A percentile compares a stretch with the other conserved stretches of the same genome.
Evolutionary conservation across 2,329 filamentous ascomycete species (phyloP).

Genomic region (Beauveria rudraprayagi): DNA sequence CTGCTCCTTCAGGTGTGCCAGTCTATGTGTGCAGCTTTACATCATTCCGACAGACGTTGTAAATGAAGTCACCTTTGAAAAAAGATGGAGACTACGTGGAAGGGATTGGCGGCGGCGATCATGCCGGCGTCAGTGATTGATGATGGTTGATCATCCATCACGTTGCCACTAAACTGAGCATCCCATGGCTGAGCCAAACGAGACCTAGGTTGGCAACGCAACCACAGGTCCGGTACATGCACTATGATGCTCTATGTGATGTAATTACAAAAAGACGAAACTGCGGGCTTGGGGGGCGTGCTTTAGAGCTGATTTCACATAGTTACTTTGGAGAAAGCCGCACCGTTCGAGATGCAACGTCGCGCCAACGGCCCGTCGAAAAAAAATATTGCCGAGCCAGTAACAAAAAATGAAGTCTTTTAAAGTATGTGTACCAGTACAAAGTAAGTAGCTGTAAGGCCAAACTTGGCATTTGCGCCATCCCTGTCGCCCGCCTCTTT

Average conservation of each 20-base stretch:
- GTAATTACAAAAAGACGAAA: not conserved
- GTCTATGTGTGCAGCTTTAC: not conserved
- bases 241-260: not conserved
- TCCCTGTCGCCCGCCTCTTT: constrained; percentile 1
- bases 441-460: not conserved
- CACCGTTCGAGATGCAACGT: constrained; percentile 4
- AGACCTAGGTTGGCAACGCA: not conserved
- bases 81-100: not conserved
- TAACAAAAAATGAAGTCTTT: not conserved
- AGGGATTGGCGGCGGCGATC: constrained; percentile 5
- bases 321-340: not conserved
- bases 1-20: not conserved
- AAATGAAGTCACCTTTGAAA: not conserved
- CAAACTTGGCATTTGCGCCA: not conserved
- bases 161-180: not conserved
- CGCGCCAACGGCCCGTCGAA: constrained; percentile 8
- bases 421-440: not conserved
- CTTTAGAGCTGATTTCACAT: not conserved
- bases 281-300: not conserved
- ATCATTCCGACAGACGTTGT: not conserved
- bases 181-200: not conserved
- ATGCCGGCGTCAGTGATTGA: constrained; percentile 4
- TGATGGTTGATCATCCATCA: constrained; percentile 1
- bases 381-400: not conserved
- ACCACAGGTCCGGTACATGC: no score